These are phyloP conservation scores for Sporobolomyces roseus DNA, from an alignment of 768 basidiomycete species.

Conservation along the genomic window DNA sequence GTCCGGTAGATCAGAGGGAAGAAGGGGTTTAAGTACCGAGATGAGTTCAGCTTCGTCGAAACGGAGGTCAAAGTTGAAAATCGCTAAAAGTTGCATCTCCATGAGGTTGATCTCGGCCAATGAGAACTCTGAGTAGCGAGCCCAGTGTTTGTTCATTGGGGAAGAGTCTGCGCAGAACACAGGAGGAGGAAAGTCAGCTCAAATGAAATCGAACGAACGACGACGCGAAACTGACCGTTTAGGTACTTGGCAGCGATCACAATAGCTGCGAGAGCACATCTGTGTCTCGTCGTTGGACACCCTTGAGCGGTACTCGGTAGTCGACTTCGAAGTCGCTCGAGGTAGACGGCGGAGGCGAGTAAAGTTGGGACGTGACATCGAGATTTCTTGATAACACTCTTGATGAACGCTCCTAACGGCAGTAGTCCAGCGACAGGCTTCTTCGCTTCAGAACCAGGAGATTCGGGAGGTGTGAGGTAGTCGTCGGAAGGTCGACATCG, in stretches of 20 bases:
- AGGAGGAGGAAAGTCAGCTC: too few species aligned
- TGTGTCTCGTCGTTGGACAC: constrained; percentile 63
- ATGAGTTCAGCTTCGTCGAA: constrained; percentile 62
- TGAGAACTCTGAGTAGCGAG: constrained; percentile 67
- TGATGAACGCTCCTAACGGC: constrained; percentile 74
- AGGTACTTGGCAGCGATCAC: constrained; percentile 95
- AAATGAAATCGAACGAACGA: too few species aligned
- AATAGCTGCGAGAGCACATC: constrained; percentile 87
- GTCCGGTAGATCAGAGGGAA: not conserved
- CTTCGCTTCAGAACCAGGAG: constrained; percentile 49
- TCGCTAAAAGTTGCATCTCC: constrained; percentile 87
- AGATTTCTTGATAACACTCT: constrained; percentile 66
- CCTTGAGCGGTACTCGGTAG: constrained; percentile 78
- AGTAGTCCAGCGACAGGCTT: constrained; percentile 51
- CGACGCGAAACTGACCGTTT: constrained; percentile 52
- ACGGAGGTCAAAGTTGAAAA: constrained; percentile 85
- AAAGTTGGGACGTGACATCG: constrained; percentile 82
- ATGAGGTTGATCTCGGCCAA: constrained; percentile 72
- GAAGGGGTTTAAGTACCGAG: constrained; percentile 7
- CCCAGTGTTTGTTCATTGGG: constrained; percentile 91
- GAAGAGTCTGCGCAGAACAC: constrained; percentile 48
- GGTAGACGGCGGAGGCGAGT: constrained; percentile 80
- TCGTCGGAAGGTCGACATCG: constrained; percentile 49
- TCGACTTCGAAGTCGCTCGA: constrained; percentile 74
- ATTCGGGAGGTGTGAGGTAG: constrained; percentile 58